Evolutionary conservation across 2,329 filamentous ascomycete species (phyloP).

Genomic region (Dothistroma pini): DNA sequence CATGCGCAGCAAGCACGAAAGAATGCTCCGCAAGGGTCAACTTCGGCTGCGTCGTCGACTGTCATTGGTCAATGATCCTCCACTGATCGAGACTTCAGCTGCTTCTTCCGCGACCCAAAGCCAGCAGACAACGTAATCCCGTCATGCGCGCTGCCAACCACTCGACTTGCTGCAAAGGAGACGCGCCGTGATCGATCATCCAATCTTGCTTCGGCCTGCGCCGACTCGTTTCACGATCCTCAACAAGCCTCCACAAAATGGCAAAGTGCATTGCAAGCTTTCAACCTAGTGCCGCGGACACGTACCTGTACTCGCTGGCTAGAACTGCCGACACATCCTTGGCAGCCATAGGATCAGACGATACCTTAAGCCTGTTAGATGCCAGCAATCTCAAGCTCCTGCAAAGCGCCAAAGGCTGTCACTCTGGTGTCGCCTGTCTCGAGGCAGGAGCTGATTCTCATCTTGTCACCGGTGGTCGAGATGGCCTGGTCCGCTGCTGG

Average conservation of each 20-base stretch:
- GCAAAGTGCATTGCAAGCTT: conserved; percentile 17
- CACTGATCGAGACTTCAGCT: not conserved
- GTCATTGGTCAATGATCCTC: not conserved
- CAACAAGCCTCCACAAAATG: conserved; percentile 8
- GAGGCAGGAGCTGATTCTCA: conserved; percentile 41
- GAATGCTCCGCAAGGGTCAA: not conserved
- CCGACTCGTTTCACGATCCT: conserved; percentile 6
- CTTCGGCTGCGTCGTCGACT: not conserved
- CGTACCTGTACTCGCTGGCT: conserved; percentile 57
- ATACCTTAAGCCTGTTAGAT: conserved; percentile 64
- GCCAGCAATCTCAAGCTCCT: conserved; percentile 53
- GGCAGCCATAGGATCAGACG: conserved; percentile 65
- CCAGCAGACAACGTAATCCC: not conserved
- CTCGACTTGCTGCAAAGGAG: not conserved
- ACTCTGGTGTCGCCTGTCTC: conserved; percentile 63
- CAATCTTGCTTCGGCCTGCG: not conserved
- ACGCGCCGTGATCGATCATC: not conserved
- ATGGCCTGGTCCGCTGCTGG: conserved; percentile 55
- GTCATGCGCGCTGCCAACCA: not conserved
- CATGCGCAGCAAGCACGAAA: not conserved
- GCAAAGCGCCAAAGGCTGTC: conserved; percentile 49
- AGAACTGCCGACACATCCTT: conserved; percentile 40
- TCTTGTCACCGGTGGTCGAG: conserved; percentile 67
- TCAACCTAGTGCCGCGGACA: conserved; percentile 8
- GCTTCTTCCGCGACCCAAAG: not conserved